A percentile compares a stretch with the other conserved stretches of the same genome.
Conservation (phyloP, 1,284 basidiomycete species). For the Volvariella surrecta region DNA sequence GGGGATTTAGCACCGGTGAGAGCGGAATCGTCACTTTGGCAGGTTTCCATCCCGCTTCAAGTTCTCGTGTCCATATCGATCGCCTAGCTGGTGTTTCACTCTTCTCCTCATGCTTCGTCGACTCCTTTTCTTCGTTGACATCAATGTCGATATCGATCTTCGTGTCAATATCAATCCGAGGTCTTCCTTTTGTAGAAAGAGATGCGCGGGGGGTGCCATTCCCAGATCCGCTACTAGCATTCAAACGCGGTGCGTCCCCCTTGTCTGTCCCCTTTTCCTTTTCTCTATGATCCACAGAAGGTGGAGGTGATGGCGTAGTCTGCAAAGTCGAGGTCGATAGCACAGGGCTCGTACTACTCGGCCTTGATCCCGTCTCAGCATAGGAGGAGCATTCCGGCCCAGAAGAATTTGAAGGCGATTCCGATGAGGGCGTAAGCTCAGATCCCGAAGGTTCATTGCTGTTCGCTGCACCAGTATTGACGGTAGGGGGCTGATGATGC, state of each 20-base stretch:
- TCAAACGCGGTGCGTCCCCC: neutral
- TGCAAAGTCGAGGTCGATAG: conserved; percentile 65
- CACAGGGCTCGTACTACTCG: conserved; percentile 62
- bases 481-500: neutral
- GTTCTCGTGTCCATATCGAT: too few relatives aligned
- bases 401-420: conserved; percentile 35
- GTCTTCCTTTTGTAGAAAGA: too few relatives aligned
- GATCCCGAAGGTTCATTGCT: neutral
- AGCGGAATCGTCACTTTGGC: conserved; percentile 32
- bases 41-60: too few relatives aligned
- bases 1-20: conserved; percentile 48
- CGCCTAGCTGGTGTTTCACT: too few relatives aligned
- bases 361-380: conserved; percentile 14
- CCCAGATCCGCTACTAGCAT: conserved; percentile 7
- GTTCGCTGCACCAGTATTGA: neutral
- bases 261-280: neutral
- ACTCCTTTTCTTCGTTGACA: conserved; percentile 6
- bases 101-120: conserved; percentile 9
- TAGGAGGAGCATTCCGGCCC: conserved; percentile 27
- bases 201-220: neutral
- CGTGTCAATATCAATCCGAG: neutral
- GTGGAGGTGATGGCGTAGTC: conserved; percentile 64
- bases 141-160: conserved; percentile 3
- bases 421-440: conserved; percentile 15
- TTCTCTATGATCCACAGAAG: neutral